Percentiles rank a stretch among this genome's conserved stretches.
Evolutionary conservation across 1,284 basidiomycete genomes (phyloP).

Genomic region (Microbotryum intermedium): DNA sequence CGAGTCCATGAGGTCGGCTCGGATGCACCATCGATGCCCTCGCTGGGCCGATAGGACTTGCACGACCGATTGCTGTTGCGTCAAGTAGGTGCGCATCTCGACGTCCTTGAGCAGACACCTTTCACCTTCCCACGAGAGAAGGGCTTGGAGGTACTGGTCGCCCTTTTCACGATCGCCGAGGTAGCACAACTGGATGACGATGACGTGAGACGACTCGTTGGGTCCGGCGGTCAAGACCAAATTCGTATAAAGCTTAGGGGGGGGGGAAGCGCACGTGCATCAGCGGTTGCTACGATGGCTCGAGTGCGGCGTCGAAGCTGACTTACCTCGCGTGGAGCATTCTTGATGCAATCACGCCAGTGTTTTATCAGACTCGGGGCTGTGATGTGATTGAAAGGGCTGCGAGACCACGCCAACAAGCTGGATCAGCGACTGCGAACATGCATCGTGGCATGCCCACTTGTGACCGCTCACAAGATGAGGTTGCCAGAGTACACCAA

Average conservation of each 20-base stretch:
- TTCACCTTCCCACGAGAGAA: slow-evolving; percentile 70
- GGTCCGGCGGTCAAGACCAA: slow-evolving; percentile 81
- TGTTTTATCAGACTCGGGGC: slow-evolving; percentile 79
- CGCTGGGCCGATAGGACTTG: slow-evolving; percentile 75
- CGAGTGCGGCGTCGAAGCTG: too few species aligned
- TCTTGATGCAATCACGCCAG: slow-evolving; percentile 84
- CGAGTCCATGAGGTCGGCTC: slow-evolving; percentile 49
- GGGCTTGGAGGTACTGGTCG: slow-evolving; percentile 65
- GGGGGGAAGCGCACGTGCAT: too few species aligned
- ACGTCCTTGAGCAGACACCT: slow-evolving; percentile 74
- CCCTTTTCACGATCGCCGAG: slow-evolving; percentile 62
- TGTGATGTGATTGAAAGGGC: slow-evolving; percentile 72
- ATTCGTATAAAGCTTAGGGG: slow-evolving; percentile 80
- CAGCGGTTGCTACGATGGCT: too few species aligned
- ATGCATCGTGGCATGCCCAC: neutral
- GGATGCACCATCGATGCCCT: slow-evolving; percentile 69
- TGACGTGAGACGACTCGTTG: slow-evolving; percentile 33
- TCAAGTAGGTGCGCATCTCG: slow-evolving; percentile 72
- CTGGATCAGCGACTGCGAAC: neutral
- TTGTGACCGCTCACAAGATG: slow-evolving; percentile 59
- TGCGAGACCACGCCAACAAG: slow-evolving; percentile 34
- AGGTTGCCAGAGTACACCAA: slow-evolving; percentile 83
- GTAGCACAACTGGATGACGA: slow-evolving; percentile 80
- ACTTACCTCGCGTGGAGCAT: slow-evolving; percentile 71
- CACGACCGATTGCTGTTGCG: slow-evolving; percentile 81